These are phyloP conservation scores for Suillus brevipes DNA, from an alignment of 768 basidiomycete genomes.

Conservation along the genomic window DNA sequence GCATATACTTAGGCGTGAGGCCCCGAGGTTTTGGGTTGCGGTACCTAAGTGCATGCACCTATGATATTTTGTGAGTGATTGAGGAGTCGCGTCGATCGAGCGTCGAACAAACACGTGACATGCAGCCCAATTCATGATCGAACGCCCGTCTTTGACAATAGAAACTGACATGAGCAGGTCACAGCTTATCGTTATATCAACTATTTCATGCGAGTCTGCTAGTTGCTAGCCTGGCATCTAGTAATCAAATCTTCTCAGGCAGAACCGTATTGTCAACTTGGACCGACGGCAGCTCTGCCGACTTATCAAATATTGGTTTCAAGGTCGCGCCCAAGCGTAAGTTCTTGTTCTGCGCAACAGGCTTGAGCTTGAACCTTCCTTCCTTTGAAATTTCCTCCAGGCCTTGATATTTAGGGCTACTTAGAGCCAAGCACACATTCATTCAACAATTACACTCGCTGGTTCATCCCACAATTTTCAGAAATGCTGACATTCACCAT, in stretches of 20 bases:
- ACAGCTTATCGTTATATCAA: too few species aligned
- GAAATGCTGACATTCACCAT: conserved; percentile 2
- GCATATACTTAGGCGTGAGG: background rate
- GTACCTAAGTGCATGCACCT: too few species aligned
- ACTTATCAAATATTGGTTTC: background rate
- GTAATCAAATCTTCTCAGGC: background rate
- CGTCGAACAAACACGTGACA: too few species aligned
- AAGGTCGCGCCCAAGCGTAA: too few species aligned
- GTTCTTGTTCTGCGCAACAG: background rate
- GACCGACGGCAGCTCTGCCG: background rate
- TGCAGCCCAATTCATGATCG: too few species aligned
- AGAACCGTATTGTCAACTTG: background rate
- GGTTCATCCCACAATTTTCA: background rate
- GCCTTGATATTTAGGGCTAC: background rate
- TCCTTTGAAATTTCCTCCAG: background rate
- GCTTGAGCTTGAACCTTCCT: too few species aligned
- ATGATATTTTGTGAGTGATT: too few species aligned
- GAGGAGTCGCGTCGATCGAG: too few species aligned
- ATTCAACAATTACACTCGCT: background rate
- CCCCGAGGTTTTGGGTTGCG: background rate
- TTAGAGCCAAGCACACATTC: background rate
- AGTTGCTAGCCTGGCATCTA: background rate
- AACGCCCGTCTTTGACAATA: too few species aligned
- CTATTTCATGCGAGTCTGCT: background rate
- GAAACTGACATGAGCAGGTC: too few species aligned